phyloP scores from a whole-genome alignment of 1,139 yeast genomes.

The Blastobotrys petasosporus region DNA sequence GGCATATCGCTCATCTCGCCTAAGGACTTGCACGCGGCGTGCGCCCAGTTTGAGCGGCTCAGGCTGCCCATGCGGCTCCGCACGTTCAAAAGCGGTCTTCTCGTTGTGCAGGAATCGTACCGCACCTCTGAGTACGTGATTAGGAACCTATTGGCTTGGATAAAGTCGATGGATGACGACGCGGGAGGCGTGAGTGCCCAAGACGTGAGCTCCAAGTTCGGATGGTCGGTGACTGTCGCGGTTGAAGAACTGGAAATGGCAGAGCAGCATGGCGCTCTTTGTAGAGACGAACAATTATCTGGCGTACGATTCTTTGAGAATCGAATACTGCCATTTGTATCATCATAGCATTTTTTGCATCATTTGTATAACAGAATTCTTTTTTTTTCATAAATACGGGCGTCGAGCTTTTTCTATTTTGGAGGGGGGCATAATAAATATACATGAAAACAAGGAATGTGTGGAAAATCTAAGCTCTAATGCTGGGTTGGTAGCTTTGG shows the following conservation, averaged over 20 bases:
- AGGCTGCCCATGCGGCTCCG: constrained; percentile 43
- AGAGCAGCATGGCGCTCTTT: constrained; percentile 50
- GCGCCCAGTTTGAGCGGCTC: constrained; percentile 42
- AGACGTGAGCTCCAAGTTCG: constrained; percentile 49
- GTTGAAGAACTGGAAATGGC: constrained; percentile 62
- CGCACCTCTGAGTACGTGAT: constrained; percentile 33
- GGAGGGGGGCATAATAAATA: constrained; percentile 1
- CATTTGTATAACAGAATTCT: too few relatives aligned
- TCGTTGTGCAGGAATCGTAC: constrained; percentile 42
- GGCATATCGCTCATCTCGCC: constrained; percentile 59
- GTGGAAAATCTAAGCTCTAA: background rate
- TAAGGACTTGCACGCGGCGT: constrained; percentile 47
- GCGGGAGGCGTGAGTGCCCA: constrained; percentile 39
- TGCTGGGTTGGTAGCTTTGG: constrained; percentile 9
- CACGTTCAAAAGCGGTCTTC: constrained; percentile 38
- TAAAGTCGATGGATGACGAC: constrained; percentile 26
- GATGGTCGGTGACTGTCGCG: constrained; percentile 67
- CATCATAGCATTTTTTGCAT: too few relatives aligned
- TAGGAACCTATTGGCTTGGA: constrained; percentile 32
- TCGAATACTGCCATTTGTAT: constrained; percentile 13
- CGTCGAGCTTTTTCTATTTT: background rate
- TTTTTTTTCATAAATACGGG: too few relatives aligned
- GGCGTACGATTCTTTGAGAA: constrained; percentile 45
- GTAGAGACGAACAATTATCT: constrained; percentile 60
- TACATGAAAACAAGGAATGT: too few relatives aligned